These are phyloP conservation scores for Agrocybe praecox DNA, from an alignment of 768 basidiomycete species.

Conservation along the genomic window DNA sequence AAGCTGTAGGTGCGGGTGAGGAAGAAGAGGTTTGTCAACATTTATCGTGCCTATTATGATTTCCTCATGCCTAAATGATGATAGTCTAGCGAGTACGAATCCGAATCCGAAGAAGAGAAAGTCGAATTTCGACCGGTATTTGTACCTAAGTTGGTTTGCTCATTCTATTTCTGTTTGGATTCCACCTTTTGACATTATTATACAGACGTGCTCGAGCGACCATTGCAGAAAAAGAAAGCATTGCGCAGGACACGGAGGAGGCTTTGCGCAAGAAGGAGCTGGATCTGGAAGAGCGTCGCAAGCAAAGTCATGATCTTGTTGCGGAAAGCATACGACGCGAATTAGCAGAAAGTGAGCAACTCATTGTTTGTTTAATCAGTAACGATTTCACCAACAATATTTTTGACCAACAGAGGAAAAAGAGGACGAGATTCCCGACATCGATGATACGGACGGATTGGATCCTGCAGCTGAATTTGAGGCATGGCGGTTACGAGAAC, in stretches of 20 bases:
- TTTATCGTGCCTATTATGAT: background rate
- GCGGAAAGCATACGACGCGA: conserved; percentile 94
- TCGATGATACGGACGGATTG: conserved; percentile 94
- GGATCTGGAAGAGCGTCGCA: conserved; percentile 81
- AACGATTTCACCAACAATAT: background rate
- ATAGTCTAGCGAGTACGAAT: conserved; percentile 87
- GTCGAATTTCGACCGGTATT: conserved; percentile 90
- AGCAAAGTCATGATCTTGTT: conserved; percentile 89
- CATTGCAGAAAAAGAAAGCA: conserved; percentile 65
- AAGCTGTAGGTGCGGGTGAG: conserved; percentile 38
- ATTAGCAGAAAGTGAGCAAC: conserved; percentile 85
- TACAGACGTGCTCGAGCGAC: conserved; percentile 76
- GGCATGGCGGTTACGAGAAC: conserved; percentile 92
- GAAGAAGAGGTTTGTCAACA: conserved; percentile 48
- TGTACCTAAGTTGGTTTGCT: conserved; percentile 77
- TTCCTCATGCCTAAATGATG: conserved; percentile 14
- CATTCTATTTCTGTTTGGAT: background rate
- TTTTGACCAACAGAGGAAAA: conserved; percentile 72
- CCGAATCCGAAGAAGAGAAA: conserved; percentile 81
- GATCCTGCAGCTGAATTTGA: conserved; percentile 93
- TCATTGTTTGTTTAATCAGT: background rate
- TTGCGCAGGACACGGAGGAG: conserved; percentile 78
- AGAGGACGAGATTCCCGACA: conserved; percentile 77
- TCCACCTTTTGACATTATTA: conserved; percentile 4
- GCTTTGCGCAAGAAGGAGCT: conserved; percentile 65